Evolutionary conservation across 345 rosid species (phyloP), one percentile per base, ranked within the genome.

Genomic region (Ricinus communis): DNA sequence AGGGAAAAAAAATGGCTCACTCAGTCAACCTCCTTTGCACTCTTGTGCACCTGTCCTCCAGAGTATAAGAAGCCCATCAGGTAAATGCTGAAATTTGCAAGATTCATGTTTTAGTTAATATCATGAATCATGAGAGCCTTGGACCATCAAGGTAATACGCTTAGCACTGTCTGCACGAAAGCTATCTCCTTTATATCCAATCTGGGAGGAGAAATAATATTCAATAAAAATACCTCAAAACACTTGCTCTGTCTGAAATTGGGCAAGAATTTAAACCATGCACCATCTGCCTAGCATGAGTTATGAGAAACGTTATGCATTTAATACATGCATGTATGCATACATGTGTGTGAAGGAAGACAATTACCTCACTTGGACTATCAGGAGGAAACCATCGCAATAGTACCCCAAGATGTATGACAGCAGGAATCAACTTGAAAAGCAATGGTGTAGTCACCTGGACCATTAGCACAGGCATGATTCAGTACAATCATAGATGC

Each of bases 121-220:
- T 91, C 94, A 77, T 88, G 97, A 85, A 87, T 83, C 84, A 76
- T 88, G 97, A 72, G 93, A 81, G 82, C 88, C 93, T 85, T 89
- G 96, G 85, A 88, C 88, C 84, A 87, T 84, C 87, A 88, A 77
- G 58, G 91, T 68, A 76, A 87, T 87, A 66, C 91, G 94, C 94
- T 88, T 91, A 73, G 91, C 93, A 76, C 90, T 89, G 82, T 93
- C 98, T 75, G 89, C 61, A 50, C 79, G 83, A 62, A 81, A 53
- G 65, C 79, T 70, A 62, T 84, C 87, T 72, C 82, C 87, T 84
- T 84, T 84, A 62, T 65, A 43, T 66, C 79, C 78, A 49, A 79
- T 74, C 87, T 84, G 87, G 54, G 14, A 67, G 59, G 47, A 70
- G 74, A 71, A 41, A 43, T 58, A 69, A 56, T 40, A 68, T 54